These are phyloP conservation scores for Hypomyces rosellus DNA, from an alignment of 2,329 filamentous ascomycete species.

Conservation along the genomic window DNA sequence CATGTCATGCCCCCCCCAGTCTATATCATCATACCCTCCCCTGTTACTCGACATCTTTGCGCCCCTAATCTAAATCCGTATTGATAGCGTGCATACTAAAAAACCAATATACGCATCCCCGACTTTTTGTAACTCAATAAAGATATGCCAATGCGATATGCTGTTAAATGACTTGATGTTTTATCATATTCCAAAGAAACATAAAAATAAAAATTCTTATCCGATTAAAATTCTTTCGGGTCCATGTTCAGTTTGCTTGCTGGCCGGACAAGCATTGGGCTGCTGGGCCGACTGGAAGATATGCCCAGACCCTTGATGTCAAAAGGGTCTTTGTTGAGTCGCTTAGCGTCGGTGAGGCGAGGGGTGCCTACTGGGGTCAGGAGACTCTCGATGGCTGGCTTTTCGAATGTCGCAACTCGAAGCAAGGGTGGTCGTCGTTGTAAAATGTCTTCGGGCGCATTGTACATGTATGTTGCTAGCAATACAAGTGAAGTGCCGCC, in stretches of 20 bases:
- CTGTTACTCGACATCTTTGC: too few relatives aligned
- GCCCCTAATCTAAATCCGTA: too few relatives aligned
- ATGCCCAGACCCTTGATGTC: constrained; percentile 33
- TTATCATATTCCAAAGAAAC: too few relatives aligned
- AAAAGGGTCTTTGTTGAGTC: constrained; percentile 35
- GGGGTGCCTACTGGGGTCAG: constrained; percentile 33
- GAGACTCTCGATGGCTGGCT: constrained; percentile 53
- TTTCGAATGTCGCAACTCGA: constrained; percentile 69
- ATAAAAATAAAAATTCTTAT: too few relatives aligned
- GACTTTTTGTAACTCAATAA: too few relatives aligned
- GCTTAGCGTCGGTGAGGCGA: constrained; percentile 24
- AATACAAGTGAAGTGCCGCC: constrained; percentile 74
- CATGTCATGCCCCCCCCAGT: too few relatives aligned
- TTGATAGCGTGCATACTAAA: too few relatives aligned
- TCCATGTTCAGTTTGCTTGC: constrained; percentile 32
- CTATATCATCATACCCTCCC: too few relatives aligned
- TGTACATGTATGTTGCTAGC: constrained; percentile 80
- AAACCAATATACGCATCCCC: too few relatives aligned
- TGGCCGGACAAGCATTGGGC: constrained; percentile 36
- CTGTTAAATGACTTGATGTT: too few relatives aligned
- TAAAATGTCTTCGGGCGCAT: constrained; percentile 51
- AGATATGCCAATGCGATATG: too few relatives aligned
- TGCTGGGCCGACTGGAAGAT: constrained; percentile 42
- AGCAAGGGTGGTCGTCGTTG: constrained; percentile 54
- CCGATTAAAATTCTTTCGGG: constrained; percentile 3